Percentiles rank a stretch among this genome's conserved stretches.
Evolutionary conservation across 2,329 filamentous ascomycete genomes (phyloP).

Genomic region (Botrytis deweyae): DNA sequence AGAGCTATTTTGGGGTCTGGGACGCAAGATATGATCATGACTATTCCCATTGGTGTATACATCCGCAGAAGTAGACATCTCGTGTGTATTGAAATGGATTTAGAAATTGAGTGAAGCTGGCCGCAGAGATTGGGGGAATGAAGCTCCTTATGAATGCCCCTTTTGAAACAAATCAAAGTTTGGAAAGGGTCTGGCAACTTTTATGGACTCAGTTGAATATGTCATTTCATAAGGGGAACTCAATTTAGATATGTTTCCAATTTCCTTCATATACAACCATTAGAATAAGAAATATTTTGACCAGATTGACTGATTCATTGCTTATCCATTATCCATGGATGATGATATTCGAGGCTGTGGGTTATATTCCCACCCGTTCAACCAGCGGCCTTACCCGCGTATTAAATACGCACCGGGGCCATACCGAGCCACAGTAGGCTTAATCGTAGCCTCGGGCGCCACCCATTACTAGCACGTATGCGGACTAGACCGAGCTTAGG

Average conservation of each 20-base stretch:
- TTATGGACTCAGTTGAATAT: not conserved
- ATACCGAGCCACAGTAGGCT: not conserved
- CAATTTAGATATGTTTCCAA: not conserved
- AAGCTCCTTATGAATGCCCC: slow-evolving; percentile 15
- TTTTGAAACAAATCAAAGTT: slow-evolving; percentile 16
- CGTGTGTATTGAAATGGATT: slow-evolving; percentile 14
- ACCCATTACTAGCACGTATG: not conserved
- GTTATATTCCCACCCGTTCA: not conserved
- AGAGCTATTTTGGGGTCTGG: slow-evolving; percentile 33
- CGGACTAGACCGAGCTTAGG: not conserved
- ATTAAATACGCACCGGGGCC: not conserved
- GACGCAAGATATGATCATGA: slow-evolving; percentile 39
- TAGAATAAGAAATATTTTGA: not conserved
- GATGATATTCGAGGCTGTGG: slow-evolving; percentile 5
- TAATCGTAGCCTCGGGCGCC: slow-evolving; percentile 4
- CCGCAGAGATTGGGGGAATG: not conserved
- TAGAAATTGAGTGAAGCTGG: not conserved
- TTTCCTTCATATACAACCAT: not conserved
- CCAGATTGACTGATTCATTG: slow-evolving; percentile 4
- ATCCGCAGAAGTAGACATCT: slow-evolving; percentile 38
- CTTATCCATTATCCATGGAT: slow-evolving; percentile 1
- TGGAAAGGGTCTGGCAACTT: not conserved
- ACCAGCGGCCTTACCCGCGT: not conserved
- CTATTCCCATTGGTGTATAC: slow-evolving; percentile 31
- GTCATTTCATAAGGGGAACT: slow-evolving; percentile 7